Base-by-base conservation (phyloP, 2,329 filamentous ascomycete species). In the Chrysoporthe deuterocubensis region DNA sequence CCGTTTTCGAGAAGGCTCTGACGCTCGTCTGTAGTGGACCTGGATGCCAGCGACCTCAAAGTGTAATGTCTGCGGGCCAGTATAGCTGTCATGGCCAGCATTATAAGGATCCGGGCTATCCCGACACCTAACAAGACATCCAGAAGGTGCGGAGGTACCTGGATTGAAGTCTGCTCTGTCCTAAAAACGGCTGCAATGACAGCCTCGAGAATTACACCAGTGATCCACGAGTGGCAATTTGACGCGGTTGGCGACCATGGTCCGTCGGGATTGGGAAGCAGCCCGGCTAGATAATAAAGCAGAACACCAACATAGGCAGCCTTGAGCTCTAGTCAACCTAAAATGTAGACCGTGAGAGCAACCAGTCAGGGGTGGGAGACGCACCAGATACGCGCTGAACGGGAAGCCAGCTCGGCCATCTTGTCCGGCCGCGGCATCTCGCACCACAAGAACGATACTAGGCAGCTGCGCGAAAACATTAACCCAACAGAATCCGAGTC, bases 241-340 rank as follows among this genome's bases (percentile, higher is more conserved):
- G 80, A 71, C 21, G 74, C 69, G 11, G 73, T 74, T 1, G 80
- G 81, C 4, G 77, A 76, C 81, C 81, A 82, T 7, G 81, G 81
- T 0, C 81, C 81, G 70, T 82, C 80, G 0, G 81, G 81, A 50
- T 82, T 79, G 3, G 81, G 81, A 7, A 82, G 74, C 62, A 82
- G 71, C 2, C 81, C 81, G 32, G 78, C 78, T 3, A 81, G 67
- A 58, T 79, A 82, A 69, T 81, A 82, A 3, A 82, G 76, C 4
- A 81, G 56, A 4, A 81, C 79, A 8, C 75, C 80, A 16, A 80
- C 78, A 61, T 81, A 75, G 3, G 81, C 80, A 6, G 81, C 68
- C 78, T 79, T 61, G 2, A 2, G 62, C 8, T n/a, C 2, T 3
- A 7, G 50, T 74, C 9, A 72, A 68, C 46, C 13, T 5, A 48